Evolutionary conservation across 805 yeast species (phyloP).

Genomic region (Ogataea trehalophila): DNA sequence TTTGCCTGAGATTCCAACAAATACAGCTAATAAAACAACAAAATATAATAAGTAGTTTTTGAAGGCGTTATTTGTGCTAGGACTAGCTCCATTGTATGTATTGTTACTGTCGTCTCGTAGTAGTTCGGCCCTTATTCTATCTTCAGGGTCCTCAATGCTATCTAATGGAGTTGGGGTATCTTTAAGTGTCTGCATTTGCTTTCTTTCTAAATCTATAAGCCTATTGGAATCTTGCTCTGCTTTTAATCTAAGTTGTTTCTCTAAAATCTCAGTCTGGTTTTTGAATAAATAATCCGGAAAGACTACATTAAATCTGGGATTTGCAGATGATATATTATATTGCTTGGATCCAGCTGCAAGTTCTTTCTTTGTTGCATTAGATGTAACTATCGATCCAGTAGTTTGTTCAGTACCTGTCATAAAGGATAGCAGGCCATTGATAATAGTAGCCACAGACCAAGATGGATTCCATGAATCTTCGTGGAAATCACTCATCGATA

Average conservation of each 20-base stretch:
- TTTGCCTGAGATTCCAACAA: conserved; percentile 13
- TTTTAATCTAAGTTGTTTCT: conserved; percentile 7
- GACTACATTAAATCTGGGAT: conserved; percentile 49
- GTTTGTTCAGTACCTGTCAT: conserved; percentile 87
- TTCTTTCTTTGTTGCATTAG: conserved; percentile 49
- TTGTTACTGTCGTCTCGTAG: neutral
- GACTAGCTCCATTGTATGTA: neutral
- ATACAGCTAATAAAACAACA: conserved; percentile 13
- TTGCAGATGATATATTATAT: conserved; percentile 50
- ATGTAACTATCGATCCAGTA: conserved; percentile 73
- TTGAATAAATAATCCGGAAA: conserved; percentile 64
- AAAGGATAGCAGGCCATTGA: conserved; percentile 82
- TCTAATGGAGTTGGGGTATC: conserved; percentile 31
- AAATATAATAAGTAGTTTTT: conserved; percentile 10
- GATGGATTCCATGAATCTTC: conserved; percentile 97
- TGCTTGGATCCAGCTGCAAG: conserved; percentile 56
- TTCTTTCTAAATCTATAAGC: conserved; percentile 1
- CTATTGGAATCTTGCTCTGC: conserved; percentile 10
- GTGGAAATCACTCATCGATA: conserved; percentile 92
- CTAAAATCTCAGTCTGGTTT: conserved; percentile 33
- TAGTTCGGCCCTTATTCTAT: conserved; percentile 47
- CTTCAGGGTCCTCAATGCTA: conserved; percentile 59
- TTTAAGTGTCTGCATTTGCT: conserved; percentile 4
- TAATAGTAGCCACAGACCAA: conserved; percentile 87
- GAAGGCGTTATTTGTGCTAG: neutral